Conservation (phyloP, 352 stramenopile genomes). For the Globisporangium cederbergense region DNA sequence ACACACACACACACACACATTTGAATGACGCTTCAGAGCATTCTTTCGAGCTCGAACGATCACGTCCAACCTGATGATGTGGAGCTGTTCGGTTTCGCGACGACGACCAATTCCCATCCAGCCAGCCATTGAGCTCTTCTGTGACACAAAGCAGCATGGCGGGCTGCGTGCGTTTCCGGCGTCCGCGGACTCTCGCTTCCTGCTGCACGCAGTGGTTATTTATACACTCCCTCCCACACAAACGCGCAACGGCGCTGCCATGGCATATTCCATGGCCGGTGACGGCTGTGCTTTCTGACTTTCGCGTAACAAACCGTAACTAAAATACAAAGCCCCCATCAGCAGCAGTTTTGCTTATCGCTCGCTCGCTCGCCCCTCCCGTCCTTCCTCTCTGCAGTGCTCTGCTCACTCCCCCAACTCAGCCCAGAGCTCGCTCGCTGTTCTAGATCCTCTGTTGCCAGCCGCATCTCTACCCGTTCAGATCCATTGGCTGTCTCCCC, state of each 20-base stretch:
- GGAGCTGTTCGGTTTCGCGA: background rate
- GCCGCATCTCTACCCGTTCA: background rate
- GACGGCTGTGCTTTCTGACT: background rate
- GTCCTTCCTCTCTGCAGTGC: too few species aligned
- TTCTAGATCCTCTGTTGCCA: background rate
- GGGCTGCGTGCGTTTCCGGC: constrained; percentile 4
- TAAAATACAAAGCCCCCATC: background rate
- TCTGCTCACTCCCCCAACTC: background rate
- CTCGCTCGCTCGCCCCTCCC: background rate
- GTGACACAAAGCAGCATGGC: background rate
- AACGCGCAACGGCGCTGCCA: background rate
- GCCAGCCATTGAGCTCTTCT: background rate
- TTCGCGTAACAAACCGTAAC: constrained; percentile 5
- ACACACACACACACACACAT: too few species aligned
- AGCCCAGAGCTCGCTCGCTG: background rate
- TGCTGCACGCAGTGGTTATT: background rate
- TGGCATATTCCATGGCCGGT: background rate
- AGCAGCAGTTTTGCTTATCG: constrained; percentile 11
- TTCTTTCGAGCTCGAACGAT: too few species aligned
- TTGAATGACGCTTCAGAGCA: too few species aligned
- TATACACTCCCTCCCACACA: background rate
- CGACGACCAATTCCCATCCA: background rate
- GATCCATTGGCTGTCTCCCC: background rate
- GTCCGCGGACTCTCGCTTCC: background rate
- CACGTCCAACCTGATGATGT: too few species aligned